These are phyloP conservation scores for Fusarium guadeloupense DNA, from an alignment of 2,329 filamentous ascomycete species.

Conservation along the genomic window DNA sequence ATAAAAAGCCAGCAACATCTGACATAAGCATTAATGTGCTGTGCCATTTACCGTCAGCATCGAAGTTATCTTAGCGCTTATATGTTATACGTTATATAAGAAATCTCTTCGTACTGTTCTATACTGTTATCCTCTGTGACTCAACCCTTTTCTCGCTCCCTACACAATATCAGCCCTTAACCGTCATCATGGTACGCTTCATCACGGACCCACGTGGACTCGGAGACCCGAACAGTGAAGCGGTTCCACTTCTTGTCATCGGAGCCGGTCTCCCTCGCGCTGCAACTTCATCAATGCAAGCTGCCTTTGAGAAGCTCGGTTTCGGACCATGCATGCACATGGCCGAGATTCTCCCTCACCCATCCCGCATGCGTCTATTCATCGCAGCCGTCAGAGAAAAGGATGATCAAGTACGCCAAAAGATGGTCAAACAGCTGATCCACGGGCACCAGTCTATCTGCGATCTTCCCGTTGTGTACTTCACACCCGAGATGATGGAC, in stretches of 20 bases:
- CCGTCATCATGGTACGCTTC: slow-evolving; percentile 22
- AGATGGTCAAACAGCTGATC: slow-evolving; percentile 45
- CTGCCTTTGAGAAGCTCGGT: slow-evolving; percentile 46
- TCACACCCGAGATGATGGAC: slow-evolving; percentile 51
- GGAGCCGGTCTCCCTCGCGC: slow-evolving; percentile 48
- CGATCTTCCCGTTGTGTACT: slow-evolving; percentile 47
- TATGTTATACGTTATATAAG: neutral
- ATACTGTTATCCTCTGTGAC: neutral
- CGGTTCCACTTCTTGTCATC: slow-evolving; percentile 36
- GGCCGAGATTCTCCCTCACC: slow-evolving; percentile 42
- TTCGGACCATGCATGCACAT: slow-evolving; percentile 48
- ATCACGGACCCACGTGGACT: slow-evolving; percentile 22
- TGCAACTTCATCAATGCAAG: slow-evolving; percentile 50
- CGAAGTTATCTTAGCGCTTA: neutral
- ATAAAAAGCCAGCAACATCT: neutral
- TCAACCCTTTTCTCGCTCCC: neutral
- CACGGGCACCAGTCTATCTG: slow-evolving; percentile 44
- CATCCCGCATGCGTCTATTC: slow-evolving; percentile 38
- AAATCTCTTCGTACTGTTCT: too few species aligned
- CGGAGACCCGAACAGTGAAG: neutral
- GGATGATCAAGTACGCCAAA: slow-evolving; percentile 40
- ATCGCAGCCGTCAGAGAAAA: slow-evolving; percentile 43
- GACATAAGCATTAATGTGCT: neutral
- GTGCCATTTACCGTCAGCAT: neutral
- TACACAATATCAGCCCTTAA: neutral